Evolutionary conservation across 495 filamentous ascomycete species (phyloP).

Genomic region (Xylaria sp.): DNA sequence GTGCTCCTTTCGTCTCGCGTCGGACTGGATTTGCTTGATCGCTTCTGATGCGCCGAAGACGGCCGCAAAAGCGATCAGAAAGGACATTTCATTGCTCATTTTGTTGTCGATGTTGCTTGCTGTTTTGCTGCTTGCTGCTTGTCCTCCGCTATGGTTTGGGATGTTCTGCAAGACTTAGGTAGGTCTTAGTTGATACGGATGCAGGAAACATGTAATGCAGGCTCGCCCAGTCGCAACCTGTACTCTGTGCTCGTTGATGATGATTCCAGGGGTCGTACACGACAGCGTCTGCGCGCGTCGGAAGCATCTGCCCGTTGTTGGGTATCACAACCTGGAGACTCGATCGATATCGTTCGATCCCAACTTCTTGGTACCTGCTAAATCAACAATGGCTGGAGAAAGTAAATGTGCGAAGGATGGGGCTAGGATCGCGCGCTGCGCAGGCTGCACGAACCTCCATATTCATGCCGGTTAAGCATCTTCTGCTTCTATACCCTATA

Average conservation of each 20-base stretch:
- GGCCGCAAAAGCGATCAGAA: slow-evolving; percentile 58
- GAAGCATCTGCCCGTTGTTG: slow-evolving; percentile 24
- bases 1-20: slow-evolving; percentile 54
- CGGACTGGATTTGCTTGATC: slow-evolving; percentile 55
- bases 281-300: slow-evolving; percentile 20
- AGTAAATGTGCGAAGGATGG: neutral
- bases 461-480: slow-evolving; percentile 21
- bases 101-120: slow-evolving; percentile 5
- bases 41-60: slow-evolving; percentile 60
- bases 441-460: slow-evolving; percentile 25
- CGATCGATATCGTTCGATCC: slow-evolving; percentile 32
- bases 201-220: no score
- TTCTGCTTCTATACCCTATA: neutral
- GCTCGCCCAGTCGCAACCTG: no score
- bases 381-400: slow-evolving; percentile 15
- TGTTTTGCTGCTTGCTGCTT: no score
- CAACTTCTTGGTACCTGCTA: slow-evolving; percentile 20
- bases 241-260: slow-evolving; percentile 6
- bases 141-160: neutral
- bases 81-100: slow-evolving; percentile 45
- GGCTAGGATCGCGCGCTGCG: slow-evolving; percentile 7
- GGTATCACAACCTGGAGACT: slow-evolving; percentile 24
- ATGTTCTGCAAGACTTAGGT: slow-evolving; percentile 16
- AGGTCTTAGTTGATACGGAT: slow-evolving; percentile 7
- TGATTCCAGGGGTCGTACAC: slow-evolving; percentile 24